Base-by-base conservation (phyloP, 225 moss, liverwort and hornwort species). In the Sphagnum contortum region DNA sequence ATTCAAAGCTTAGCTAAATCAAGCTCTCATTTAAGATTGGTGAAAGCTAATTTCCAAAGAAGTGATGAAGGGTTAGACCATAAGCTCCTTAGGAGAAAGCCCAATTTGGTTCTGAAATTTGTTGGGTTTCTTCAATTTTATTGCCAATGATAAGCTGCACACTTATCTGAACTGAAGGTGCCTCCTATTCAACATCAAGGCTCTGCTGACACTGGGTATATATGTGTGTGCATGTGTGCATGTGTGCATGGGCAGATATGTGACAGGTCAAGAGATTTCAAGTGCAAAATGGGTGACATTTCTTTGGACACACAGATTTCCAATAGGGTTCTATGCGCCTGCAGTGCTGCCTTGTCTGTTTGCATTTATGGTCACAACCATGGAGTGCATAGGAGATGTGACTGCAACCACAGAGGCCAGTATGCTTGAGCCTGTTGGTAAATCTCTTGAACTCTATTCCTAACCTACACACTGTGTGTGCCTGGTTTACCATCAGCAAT, bases 351-450 rank as follows among this genome's bases (percentile, higher is more conserved):
- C 96, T 0, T 60, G 92, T 63, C 45, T 98, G 6, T 88, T 98
- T 55, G 92, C 92, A 2, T 83, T 76, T 68, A 87, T 92, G 87
- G 89, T 88, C 47, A 87, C 90, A 5, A 81, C 90, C 9, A 89
- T 98, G 96, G 90, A 92, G 67, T 87, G 90, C 45, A 92, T 98
- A 47, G 96, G 96, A 44, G 96, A 98, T 76, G 83, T 98, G 49
- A 87, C 92, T 3, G 96, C 96, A 47, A 98, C 96, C 6, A 83
- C 88, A 3, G 96, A 98, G 64, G 96, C 96, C 12, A 89, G 88
- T 50, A 76, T 83, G 65, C 70, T 98, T 5, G 81, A 78, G 51
- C 90, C 96, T 8, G 73, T 81, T 2, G 96, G 96, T 58, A 73
- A 65, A 0, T 45, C 62, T 46, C 55, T 52, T 47, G 29, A 29